Base-by-base conservation (phyloP, 495 filamentous ascomycete species). In the Daldinia concentrica region DNA sequence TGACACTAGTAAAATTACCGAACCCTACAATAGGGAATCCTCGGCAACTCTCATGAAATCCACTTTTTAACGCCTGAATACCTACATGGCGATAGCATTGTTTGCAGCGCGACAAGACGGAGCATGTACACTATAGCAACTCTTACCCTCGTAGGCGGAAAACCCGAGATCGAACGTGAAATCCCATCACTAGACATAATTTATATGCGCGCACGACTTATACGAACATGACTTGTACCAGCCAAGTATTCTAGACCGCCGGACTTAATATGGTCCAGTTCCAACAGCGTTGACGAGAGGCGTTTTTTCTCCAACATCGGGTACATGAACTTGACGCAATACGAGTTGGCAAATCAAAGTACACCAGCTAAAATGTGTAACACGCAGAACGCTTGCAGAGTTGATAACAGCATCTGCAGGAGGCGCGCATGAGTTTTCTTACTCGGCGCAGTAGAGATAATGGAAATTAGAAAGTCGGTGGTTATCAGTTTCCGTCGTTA, bases 321-420 rank as follows among this genome's bases (percentile, higher is more conserved):
- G 68, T 69, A 55, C 58, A 69, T 73, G 58, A 63, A 45, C 62
- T 62, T 66, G 43, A 41, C 62, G 58, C 58, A 30, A 66, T 73
- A 73, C 71, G 71, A 65, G 39, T 62, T 19, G 37, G 62, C 71
- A 69, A 69, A 73, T 73, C 62, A 73, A 56, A 66, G 27, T 48
- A 52, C 62, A 59, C 43, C 22, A 63, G 36, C 6, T 62, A 62
- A 50, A 51, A 62, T 55, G 52, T 57, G 58, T 69, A 39, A 48
- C 58, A 67, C 52, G 43, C 58, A 63, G 43, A 41, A 72, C 51
- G 58, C 69, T 72, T 59, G 64, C 60, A 27, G 56, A 62, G 45
- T 69, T 30, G 51, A 69, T 65, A 54, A 45, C 56, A 39, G 19
- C 7, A 26, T 59, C 48, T 66, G 66, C 52, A 66, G 58, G 24